Conservation (phyloP, 257 asterid genomes). For the Coffea eugenioides region DNA sequence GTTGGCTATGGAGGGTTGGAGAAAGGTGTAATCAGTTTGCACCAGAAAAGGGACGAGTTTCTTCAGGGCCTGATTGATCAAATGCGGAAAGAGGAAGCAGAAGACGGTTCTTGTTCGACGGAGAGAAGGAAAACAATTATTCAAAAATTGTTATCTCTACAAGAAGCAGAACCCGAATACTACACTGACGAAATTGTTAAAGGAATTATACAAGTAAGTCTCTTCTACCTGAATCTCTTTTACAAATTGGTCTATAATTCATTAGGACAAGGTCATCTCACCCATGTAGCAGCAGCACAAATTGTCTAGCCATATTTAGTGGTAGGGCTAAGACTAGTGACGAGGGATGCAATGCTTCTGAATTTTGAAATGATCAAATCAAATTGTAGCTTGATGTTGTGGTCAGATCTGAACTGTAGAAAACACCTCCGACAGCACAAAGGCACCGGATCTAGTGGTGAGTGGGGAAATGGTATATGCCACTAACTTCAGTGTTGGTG, state of each 20-base stretch:
- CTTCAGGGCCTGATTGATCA: conserved; percentile 24
- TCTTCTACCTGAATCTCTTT: background rate
- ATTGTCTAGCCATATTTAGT: no score
- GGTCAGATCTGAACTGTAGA: no score
- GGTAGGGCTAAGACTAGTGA: no score
- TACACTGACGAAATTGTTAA: conserved; percentile 17
- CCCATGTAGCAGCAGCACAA: no score
- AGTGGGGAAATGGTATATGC: no score
- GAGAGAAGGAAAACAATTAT: background rate
- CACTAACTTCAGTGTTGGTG: no score
- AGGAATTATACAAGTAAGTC: conserved; percentile 10
- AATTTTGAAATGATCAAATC: no score
- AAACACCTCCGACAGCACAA: no score
- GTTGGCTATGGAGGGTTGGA: conserved; percentile 13
- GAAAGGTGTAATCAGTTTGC: background rate
- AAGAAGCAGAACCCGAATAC: conserved; percentile 19
- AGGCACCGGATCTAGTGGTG: no score
- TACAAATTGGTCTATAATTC: background rate
- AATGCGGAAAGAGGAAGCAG: background rate
- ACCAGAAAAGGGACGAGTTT: conserved; percentile 4
- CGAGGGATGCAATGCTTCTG: no score
- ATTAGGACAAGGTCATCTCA: no score
- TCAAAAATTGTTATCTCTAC: conserved; percentile 5
- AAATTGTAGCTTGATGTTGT: no score
- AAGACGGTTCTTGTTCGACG: background rate